phyloP scores from a whole-genome alignment of 345 rosid species.

The Bruguiera sexangula region DNA sequence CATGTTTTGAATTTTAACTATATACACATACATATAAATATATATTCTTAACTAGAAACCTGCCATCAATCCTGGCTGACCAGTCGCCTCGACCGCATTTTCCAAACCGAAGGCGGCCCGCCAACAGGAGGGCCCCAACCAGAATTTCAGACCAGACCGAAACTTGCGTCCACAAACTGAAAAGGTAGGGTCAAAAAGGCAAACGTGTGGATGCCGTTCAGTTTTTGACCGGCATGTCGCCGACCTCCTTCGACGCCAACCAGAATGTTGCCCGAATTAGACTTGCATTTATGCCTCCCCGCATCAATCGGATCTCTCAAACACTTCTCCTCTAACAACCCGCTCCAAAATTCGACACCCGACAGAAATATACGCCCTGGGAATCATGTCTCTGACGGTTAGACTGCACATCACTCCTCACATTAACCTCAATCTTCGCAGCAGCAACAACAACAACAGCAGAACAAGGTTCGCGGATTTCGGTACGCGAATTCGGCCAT shows the following conservation, averaged over 20 bases:
- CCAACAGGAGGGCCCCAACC: conserved; percentile 4
- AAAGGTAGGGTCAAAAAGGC: neutral
- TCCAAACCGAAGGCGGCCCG: neutral
- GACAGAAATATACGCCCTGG: neutral
- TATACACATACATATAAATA: no score
- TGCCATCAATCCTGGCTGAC: no score
- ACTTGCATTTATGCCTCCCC: conserved; percentile 23
- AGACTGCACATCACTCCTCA: conserved; percentile 30
- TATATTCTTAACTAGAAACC: no score
- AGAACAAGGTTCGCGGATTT: conserved; percentile 1
- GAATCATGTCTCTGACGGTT: conserved; percentile 51
- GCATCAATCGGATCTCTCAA: conserved; percentile 26
- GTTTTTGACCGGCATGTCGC: neutral
- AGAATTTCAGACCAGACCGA: neutral
- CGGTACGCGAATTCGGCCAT: conserved; percentile 23
- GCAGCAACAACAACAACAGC: conserved; percentile 3
- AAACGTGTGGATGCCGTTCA: conserved; percentile 52
- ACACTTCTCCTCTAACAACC: neutral
- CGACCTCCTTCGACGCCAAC: neutral
- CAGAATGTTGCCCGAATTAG: conserved; percentile 27
- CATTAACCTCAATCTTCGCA: conserved; percentile 4
- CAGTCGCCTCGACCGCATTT: neutral
- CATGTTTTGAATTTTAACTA: no score
- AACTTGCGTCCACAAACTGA: conserved; percentile 13
- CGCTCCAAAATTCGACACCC: neutral